Conservation (phyloP, 257 asterid species). For the Solanum tarijense region DNA sequence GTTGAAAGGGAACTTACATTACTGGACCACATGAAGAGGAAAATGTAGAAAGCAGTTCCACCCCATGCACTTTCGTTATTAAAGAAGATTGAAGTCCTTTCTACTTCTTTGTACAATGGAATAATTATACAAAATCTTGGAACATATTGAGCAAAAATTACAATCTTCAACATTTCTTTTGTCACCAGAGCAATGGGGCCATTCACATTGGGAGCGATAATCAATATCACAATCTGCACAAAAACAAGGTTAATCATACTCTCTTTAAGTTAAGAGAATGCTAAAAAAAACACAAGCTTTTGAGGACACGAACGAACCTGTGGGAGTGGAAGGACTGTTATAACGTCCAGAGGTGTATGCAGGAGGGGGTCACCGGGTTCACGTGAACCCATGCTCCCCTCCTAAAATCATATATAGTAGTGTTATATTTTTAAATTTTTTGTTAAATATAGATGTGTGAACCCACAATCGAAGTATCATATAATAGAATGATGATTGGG, state of each 20-base stretch:
- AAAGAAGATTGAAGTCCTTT: conserved; percentile 34
- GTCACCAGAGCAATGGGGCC: conserved; percentile 30
- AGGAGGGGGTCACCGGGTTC: too few relatives aligned
- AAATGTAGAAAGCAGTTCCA: conserved; percentile 51
- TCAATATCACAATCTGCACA: conserved; percentile 30
- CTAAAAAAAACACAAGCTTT: not conserved
- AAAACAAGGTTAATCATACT: not conserved
- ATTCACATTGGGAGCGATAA: conserved; percentile 12
- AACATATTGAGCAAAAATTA: conserved; percentile 30
- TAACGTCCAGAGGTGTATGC: too few relatives aligned
- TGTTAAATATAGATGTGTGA: too few relatives aligned
- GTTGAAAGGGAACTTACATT: conserved; percentile 27
- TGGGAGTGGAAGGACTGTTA: conserved; percentile 58
- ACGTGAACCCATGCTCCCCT: too few relatives aligned
- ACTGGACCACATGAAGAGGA: conserved; percentile 53
- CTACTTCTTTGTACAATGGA: conserved; percentile 41
- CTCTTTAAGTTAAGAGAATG: not conserved
- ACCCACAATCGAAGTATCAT: too few relatives aligned
- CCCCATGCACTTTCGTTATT: conserved; percentile 43
- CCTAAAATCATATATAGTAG: too few relatives aligned
- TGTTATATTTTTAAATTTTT: too few relatives aligned
- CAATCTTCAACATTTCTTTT: conserved; percentile 21
- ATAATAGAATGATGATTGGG: too few relatives aligned
- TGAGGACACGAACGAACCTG: conserved; percentile 28
- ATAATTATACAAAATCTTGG: conserved; percentile 36